Evolutionary conservation across 306 rosid species (phyloP).

Genomic region (Vachellia pachyceras): DNA sequence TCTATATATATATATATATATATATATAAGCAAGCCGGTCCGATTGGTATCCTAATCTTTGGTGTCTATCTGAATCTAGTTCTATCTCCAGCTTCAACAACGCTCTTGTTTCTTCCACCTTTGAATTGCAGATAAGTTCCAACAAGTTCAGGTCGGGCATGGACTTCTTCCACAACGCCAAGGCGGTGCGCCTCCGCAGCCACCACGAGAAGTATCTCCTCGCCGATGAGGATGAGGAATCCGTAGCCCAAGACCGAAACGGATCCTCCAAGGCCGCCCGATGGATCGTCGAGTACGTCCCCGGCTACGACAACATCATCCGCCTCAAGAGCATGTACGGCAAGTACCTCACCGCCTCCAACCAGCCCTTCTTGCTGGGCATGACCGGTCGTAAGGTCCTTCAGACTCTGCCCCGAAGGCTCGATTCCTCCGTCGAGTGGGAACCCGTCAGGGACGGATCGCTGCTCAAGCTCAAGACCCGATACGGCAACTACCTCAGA

Average conservation of each 20-base stretch:
- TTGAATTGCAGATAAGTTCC: slow-evolving; percentile 40
- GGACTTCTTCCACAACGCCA: slow-evolving; percentile 78
- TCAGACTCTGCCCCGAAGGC: slow-evolving; percentile 63
- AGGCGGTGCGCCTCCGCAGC: slow-evolving; percentile 84
- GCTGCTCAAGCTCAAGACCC: slow-evolving; percentile 68
- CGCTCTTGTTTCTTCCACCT: background rate
- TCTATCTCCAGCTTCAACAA: background rate
- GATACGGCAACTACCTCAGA: slow-evolving; percentile 78
- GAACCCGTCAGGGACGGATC: slow-evolving; percentile 74
- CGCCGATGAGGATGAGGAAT: slow-evolving; percentile 87
- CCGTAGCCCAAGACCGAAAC: slow-evolving; percentile 67
- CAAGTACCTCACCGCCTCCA: slow-evolving; percentile 85
- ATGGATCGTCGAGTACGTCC: slow-evolving; percentile 70
- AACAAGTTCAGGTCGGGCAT: slow-evolving; percentile 59
- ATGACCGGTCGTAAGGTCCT: slow-evolving; percentile 88
- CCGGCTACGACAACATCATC: slow-evolving; percentile 57
- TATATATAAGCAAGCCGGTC: too few species aligned
- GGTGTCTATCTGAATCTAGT: background rate
- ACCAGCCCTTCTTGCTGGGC: slow-evolving; percentile 70
- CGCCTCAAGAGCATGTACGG: slow-evolving; percentile 87
- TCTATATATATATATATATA: too few species aligned
- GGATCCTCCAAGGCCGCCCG: slow-evolving; percentile 72
- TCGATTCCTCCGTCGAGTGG: slow-evolving; percentile 92
- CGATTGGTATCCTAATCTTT: background rate
- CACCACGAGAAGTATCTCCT: slow-evolving; percentile 76